phyloP scores from a whole-genome alignment of 2,329 filamentous ascomycete genomes.

The Arthrobotrys iridis region DNA sequence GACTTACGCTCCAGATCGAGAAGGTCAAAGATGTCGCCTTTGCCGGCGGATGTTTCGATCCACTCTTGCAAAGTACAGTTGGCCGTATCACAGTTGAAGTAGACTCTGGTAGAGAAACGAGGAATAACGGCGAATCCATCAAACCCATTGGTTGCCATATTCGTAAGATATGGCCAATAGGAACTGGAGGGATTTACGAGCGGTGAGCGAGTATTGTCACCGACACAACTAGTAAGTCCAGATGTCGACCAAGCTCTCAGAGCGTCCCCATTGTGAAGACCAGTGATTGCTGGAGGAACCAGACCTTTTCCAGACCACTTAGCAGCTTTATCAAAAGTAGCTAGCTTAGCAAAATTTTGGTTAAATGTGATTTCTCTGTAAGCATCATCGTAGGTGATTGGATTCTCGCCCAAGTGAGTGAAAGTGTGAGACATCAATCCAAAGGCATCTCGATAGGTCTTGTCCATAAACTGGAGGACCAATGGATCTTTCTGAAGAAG shows the following conservation, averaged over 20 bases:
- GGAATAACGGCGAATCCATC: slow-evolving; percentile 69
- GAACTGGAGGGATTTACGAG: slow-evolving; percentile 67
- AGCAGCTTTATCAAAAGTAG: slow-evolving; percentile 64
- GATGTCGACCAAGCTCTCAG: slow-evolving; percentile 70
- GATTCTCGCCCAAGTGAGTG: slow-evolving; percentile 69
- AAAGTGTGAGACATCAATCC: slow-evolving; percentile 72
- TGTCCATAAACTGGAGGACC: slow-evolving; percentile 47
- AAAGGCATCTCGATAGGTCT: slow-evolving; percentile 67
- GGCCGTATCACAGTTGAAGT: slow-evolving; percentile 72
- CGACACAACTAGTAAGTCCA: slow-evolving; percentile 71
- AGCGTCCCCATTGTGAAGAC: slow-evolving; percentile 72
- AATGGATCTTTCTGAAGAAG: slow-evolving; percentile 31
- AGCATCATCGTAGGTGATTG: slow-evolving; percentile 70
- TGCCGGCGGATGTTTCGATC: slow-evolving; percentile 69
- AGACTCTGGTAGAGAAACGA: slow-evolving; percentile 71
- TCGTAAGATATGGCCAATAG: slow-evolving; percentile 69
- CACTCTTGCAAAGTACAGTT: slow-evolving; percentile 70
- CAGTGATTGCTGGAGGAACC: slow-evolving; percentile 72
- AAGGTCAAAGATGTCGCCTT: slow-evolving; percentile 67
- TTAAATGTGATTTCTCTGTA: slow-evolving; percentile 71
- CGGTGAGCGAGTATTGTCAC: slow-evolving; percentile 70
- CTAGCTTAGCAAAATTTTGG: slow-evolving; percentile 68
- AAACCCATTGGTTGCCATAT: slow-evolving; percentile 66
- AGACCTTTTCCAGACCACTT: slow-evolving; percentile 68
- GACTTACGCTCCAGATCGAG: slow-evolving; percentile 66